These are phyloP conservation scores for Metarhizium guizhouense DNA, from an alignment of 2,329 filamentous ascomycete genomes.

Conservation along the genomic window DNA sequence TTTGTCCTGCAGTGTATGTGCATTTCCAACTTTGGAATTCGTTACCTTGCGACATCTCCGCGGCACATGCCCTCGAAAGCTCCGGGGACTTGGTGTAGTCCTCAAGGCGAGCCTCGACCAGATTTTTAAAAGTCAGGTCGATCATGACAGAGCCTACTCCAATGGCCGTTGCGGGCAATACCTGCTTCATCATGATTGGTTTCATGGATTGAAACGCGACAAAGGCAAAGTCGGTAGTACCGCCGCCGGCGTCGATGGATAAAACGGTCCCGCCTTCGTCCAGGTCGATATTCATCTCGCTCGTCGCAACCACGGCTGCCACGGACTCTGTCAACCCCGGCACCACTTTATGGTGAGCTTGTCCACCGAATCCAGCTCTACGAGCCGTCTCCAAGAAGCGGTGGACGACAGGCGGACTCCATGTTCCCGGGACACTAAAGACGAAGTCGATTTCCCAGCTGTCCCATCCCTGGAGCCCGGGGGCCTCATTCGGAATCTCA, in stretches of 20 bases:
- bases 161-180: neutral
- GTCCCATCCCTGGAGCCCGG: too few species aligned
- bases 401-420: neutral
- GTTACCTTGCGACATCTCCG: neutral
- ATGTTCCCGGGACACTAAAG: neutral
- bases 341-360: neutral
- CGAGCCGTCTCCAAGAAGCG: neutral
- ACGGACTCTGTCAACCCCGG: neutral
- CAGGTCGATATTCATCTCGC: neutral
- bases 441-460: neutral
- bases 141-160: neutral
- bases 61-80: neutral
- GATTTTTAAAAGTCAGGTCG: neutral
- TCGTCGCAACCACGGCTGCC: neutral
- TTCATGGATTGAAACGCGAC: neutral
- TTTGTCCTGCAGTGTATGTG: neutral
- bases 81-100: neutral
- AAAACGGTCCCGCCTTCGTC: neutral
- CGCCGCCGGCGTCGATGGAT: neutral
- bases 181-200: neutral
- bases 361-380: neutral
- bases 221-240: neutral
- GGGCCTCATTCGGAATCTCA: too few species aligned
- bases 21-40: neutral
- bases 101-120: neutral